Evolutionary conservation across 257 asterid species (phyloP).

Genomic region (Solanum lycopersicoides): DNA sequence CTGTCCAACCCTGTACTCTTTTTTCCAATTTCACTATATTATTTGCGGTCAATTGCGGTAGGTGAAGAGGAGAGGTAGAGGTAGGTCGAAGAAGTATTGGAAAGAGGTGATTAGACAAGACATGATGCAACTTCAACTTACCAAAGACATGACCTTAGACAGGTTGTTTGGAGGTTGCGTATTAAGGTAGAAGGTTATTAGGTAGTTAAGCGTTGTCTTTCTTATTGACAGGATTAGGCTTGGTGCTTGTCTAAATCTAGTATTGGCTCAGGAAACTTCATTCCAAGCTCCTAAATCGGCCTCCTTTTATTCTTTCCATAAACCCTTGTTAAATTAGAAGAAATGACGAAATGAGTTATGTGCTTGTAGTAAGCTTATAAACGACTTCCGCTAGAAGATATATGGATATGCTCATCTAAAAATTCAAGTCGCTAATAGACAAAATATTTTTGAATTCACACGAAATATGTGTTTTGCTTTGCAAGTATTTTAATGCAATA

Average conservation of each 20-base stretch:
- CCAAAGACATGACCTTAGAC: not conserved
- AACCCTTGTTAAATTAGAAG: not conserved
- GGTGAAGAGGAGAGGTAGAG: not conserved
- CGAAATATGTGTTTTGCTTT: not conserved
- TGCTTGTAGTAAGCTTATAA: not conserved
- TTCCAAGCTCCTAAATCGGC: not conserved
- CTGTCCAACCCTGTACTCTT: not conserved
- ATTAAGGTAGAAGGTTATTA: not conserved
- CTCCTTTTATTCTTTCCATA: not conserved
- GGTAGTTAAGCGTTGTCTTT: not conserved
- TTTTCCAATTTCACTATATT: not conserved
- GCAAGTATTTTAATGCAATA: not conserved
- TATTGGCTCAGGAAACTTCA: not conserved
- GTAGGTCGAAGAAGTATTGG: not conserved
- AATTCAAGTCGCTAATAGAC: not conserved
- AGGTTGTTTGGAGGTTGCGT: not conserved
- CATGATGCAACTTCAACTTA: not conserved
- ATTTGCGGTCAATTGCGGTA: not conserved
- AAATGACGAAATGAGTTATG: not conserved
- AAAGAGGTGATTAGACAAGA: not conserved
- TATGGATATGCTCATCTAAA: not conserved
- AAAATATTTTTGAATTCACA: not conserved
- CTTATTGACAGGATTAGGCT: not conserved
- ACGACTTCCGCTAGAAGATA: not conserved
- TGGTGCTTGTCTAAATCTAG: not conserved